Evolutionary conservation across 345 rosid genomes (phyloP), one percentile per base, ranked within the genome.

Genomic region (Gossypium mustelinum): DNA sequence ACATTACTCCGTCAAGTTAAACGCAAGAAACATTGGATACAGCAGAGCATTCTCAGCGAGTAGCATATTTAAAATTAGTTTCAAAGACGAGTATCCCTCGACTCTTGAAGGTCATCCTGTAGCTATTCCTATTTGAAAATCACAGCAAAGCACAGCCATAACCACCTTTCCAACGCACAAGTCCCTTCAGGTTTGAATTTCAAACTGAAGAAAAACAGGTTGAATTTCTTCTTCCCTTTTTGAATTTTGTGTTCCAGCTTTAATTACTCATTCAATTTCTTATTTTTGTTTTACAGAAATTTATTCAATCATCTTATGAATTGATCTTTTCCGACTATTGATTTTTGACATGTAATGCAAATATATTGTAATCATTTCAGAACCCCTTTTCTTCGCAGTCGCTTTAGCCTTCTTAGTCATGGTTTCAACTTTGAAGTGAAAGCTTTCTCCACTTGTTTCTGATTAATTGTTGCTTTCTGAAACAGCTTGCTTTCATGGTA

Each of bases 401-500:
- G 12, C 17, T 65, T 67, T n/a, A n/a, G 11, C 25, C 12, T 44
- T 66, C 48, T 45, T 45, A 2, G 39, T 4, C 16, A 9, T 12
- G 22, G 3, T 68, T 50, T 48, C 43, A 25, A 50, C 27, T 68
- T 48, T 50, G 57, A 25, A 50, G 59, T 50, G 39, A 12, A 44
- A 57, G 34, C 60, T 59, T 52, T 25, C 43, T 41, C 9, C 68
- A 16, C 24, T 59, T 50, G 44, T 50, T 68, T 50, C 73, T 27
- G 73, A 69, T 69, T 17, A 68, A 50, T 56, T 69, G 43, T 56
- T 68, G 12, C 14, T 24, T 34, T 24, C 13, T 48, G 58, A 24
- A 50, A 50, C 58, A 68, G 20, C 72, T 68, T 68, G 22, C 22
- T 50, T 50, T 18, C 14, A 68, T 68, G 72, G 57, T 48, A 50